Evolutionary conservation across 345 rosid genomes (phyloP), one percentile per base, ranked within the genome.

Genomic region (Eucalyptus albens): DNA sequence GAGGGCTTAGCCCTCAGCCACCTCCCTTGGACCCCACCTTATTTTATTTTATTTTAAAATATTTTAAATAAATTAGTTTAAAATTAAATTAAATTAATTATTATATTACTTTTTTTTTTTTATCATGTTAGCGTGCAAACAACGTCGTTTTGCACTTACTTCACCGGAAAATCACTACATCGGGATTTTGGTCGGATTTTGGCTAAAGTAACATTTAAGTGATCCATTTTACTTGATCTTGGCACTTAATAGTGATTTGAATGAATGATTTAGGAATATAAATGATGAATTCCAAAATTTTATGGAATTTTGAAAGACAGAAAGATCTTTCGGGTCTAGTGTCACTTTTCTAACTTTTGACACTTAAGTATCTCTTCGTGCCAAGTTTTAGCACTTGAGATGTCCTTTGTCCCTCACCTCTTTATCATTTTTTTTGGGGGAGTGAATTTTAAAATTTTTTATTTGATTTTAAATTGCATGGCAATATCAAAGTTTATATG

Each of bases 1-100:
- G 2, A 49, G 50, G 1, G 15, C 2, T 13, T 2, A 0, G 2
- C 0, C 16, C 2, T 13, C 0, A 4, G 0, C 6, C 6, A 1
- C 50, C 2, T 49, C 6, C 50, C 50, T 49, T 0, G 6, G 0
- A 6, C 5, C 50, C 50, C 50, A 1, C 49, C 4, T 9, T 47
- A 3, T 10, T 10, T 47, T 47, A 47, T 11, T 3, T 49, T 49
- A 11, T 11, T 49, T 49, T 49, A 4, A 47, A 47, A 47, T 47
- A 4, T 11, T 49, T 49, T 49, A 49, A 49, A 47, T 47, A 47
- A 47, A 47, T 47, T 47, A 47, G 50, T 49, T 50, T 50, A 5
- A 13, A 49, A 13, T 13, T 14, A 0, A 49, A 50, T 50, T 14
- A 5, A 50, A 49, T 49, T 49, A 49, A 4, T 49, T 49, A 0